Conservation (phyloP, 805 yeast species). For the Wickerhamomyces hampshirensis region DNA sequence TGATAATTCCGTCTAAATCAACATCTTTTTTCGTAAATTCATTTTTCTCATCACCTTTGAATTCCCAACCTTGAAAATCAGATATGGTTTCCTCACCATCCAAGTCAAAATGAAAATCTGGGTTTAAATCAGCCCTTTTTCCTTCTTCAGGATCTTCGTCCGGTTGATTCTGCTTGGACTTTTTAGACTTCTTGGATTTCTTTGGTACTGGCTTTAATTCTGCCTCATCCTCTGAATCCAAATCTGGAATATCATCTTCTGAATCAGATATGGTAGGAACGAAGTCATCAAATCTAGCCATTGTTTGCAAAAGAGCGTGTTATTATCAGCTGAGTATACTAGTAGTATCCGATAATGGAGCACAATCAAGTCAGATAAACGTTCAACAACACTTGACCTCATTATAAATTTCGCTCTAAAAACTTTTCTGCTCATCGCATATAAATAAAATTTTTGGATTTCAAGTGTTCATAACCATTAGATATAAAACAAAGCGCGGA, state of each 20-base stretch:
- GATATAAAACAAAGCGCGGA: no score
- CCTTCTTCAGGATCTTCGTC: constrained; percentile 23
- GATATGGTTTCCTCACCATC: constrained; percentile 50
- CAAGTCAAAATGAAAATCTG: constrained; percentile 65
- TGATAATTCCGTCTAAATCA: constrained; percentile 82
- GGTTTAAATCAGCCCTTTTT: constrained; percentile 57
- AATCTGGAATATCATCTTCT: constrained; percentile 60
- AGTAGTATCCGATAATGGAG: no score
- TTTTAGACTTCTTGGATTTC: constrained; percentile 15
- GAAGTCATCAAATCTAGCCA: constrained; percentile 45
- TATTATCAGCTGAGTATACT: background rate
- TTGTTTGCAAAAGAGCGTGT: no score
- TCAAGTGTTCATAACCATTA: no score
- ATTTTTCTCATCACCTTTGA: constrained; percentile 43
- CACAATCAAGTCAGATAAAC: no score
- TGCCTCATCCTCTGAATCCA: constrained; percentile 21
- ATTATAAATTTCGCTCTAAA: no score
- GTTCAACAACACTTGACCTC: no score
- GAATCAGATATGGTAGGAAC: constrained; percentile 73
- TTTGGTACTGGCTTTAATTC: constrained; percentile 20
- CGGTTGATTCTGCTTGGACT: constrained; percentile 22
- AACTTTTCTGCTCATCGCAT: no score
- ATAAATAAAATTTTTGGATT: no score
- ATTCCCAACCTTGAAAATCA: constrained; percentile 80
- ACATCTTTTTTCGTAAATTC: constrained; percentile 47